Base-by-base conservation (phyloP, 495 filamentous ascomycete genomes). In the Sphaerosporella brunnea region DNA sequence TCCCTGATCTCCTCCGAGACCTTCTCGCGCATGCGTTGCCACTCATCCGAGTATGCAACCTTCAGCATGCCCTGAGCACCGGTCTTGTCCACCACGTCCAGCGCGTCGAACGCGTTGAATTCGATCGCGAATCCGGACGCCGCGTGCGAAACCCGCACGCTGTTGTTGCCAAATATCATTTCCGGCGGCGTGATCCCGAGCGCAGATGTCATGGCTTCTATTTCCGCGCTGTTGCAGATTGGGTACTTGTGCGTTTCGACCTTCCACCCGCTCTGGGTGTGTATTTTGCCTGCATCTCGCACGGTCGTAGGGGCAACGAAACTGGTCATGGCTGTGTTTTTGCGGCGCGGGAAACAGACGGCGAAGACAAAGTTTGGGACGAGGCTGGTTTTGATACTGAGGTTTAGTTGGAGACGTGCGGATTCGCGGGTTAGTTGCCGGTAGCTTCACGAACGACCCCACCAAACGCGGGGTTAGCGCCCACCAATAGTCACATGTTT, bases 101-200 rank as follows among this genome's bases (percentile, higher is more conserved):
- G 69, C 3, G 88, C 90, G 60, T 86, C 82, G 48, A 76, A 79
- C 15, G 92, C 80, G 53, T 80, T 79, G 65, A 97, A 97, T 11
- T 67, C 60, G 44, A 96, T 71, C 2, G 66, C 63, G 83, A 85
- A 96, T 5, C 75, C 74, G 48, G 68, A 74, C 16, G 68, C 67
- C 18, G 65, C 45, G 63, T 96, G 84, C 47, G 76, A 70, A 20
- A 97, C 71, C 2, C 69, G 62, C 20, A 92, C 77, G 25, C 75
- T 68, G 64, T 97, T 97, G 66, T 97, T 85, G 25, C 90, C 90
- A 56, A 97, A 97, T 28, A 97, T 97, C 90, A 97, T 97, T 65
- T 97, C 90, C 1, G 92, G 90, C 4, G 84, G 77, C 10, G 85
- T 71, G 63, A 97, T 93, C 11, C 77, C 77, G 10, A 97, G 73